Evolutionary conservation across 140 eudicot genomes (phyloP).

Genomic region (Erigeron philadelphicus): DNA sequence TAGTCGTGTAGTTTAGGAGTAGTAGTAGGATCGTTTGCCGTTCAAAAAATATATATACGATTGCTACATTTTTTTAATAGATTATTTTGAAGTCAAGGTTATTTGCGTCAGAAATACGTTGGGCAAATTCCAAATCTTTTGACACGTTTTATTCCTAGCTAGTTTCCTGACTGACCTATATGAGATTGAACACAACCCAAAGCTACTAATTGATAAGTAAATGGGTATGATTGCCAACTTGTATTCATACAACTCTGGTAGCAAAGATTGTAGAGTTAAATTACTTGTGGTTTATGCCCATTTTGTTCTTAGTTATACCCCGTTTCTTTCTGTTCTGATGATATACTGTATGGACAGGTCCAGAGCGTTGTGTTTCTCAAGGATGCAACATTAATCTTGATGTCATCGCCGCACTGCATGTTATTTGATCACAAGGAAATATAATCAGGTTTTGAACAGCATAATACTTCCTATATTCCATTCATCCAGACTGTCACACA

Average conservation of each 20-base stretch:
- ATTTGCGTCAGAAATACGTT: background rate
- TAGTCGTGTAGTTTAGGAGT: too few relatives aligned
- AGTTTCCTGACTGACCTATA: background rate
- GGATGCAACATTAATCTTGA: background rate
- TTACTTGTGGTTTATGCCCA: too few relatives aligned
- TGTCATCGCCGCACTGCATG: background rate
- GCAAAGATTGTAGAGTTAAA: background rate
- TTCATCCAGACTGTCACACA: constrained; percentile 8
- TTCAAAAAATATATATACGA: too few relatives aligned
- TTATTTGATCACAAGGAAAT: constrained; percentile 7
- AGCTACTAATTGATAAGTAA: background rate
- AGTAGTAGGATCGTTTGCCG: too few relatives aligned
- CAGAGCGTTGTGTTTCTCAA: constrained; percentile 10
- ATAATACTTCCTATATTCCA: background rate
- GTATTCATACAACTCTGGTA: background rate
- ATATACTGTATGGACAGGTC: constrained; percentile 18
- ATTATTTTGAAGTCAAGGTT: background rate
- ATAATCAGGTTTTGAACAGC: constrained; percentile 13
- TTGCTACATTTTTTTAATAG: background rate
- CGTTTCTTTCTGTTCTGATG: constrained; percentile 11
- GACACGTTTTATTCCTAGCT: background rate
- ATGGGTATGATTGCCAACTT: background rate
- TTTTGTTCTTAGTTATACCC: background rate
- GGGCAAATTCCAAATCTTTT: background rate
- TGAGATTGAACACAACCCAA: background rate